Evolutionary conservation across 805 yeast genomes (phyloP).

Genomic region (Wickerhamiella domercqiae): DNA sequence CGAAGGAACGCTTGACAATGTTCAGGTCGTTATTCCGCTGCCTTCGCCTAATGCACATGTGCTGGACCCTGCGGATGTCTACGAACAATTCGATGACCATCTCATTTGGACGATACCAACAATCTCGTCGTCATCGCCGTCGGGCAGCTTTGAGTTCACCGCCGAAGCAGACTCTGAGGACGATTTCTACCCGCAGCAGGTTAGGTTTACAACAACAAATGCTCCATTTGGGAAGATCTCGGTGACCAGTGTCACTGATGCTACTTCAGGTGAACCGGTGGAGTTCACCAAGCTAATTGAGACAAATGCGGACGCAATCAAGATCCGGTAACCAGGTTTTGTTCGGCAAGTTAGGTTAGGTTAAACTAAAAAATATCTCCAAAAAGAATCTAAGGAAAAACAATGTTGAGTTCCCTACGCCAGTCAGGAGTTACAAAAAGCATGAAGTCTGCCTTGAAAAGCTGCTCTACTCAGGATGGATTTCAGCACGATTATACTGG

Average conservation of each 20-base stretch:
- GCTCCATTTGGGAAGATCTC: slow-evolving; percentile 52
- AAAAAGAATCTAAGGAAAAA: background rate
- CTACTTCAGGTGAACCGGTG: slow-evolving; percentile 25
- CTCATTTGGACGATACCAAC: slow-evolving; percentile 47
- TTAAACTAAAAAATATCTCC: background rate
- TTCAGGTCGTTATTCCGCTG: slow-evolving; percentile 49
- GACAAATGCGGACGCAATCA: slow-evolving; percentile 14
- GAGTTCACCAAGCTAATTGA: slow-evolving; percentile 12
- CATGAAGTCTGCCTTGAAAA: too few relatives aligned
- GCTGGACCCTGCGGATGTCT: slow-evolving; percentile 25
- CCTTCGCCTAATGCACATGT: slow-evolving; percentile 40
- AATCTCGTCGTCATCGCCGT: slow-evolving; percentile 31
- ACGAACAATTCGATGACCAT: slow-evolving; percentile 51
- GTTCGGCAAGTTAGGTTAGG: background rate
- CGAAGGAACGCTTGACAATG: slow-evolving; percentile 36
- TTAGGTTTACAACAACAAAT: slow-evolving; percentile 33
- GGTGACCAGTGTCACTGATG: slow-evolving; percentile 40
- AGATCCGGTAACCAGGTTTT: slow-evolving; percentile 10
- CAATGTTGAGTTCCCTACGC: background rate
- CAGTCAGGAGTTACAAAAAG: too few relatives aligned
- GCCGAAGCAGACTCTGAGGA: slow-evolving; percentile 69
- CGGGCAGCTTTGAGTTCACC: slow-evolving; percentile 66
- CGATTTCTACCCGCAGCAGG: slow-evolving; percentile 73
- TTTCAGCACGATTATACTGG: slow-evolving; percentile 27
- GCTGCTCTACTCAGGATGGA: too few relatives aligned